Base-by-base conservation (phyloP, 441 rosid species). In the Adansonia grandidieri region DNA sequence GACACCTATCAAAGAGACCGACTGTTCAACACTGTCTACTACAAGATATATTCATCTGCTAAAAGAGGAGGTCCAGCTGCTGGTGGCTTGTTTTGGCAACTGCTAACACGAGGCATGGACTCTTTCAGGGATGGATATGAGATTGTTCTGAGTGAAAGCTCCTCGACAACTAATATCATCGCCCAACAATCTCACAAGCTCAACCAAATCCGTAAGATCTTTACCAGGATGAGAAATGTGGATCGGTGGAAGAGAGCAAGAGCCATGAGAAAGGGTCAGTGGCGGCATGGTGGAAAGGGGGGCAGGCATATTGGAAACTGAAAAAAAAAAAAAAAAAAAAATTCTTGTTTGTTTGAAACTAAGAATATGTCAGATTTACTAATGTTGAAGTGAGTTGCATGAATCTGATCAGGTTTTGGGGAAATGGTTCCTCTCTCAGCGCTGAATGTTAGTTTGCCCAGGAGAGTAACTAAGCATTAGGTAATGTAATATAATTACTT, bases 61-160 rank as follows among this genome's bases (percentile, higher is more conserved):
- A 87, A 84, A 82, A 62, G 84, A 75, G 91, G 90, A 8, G 95
- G 92, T 2, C 89, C 91, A 11, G 92, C 90, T 15, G 90, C 84
- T 0, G 95, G 92, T 53, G 87, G 95, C 82, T 81, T 89, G 82
- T 89, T 91, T 73, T 91, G 95, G 95, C 93, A 91, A 61, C 93
- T 91, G n/a, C 78, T 87, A 2, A 82, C 87, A 0, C 84, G 82
- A 74, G 93, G 87, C 54, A 86, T 89, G 92, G 90, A 86, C 69
- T 82, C 87, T 1, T 91, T 89, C 71, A 87, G 84, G 57, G 95
- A 91, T 75, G 93, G 95, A 2, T 91, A 89, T 17, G 95, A 88
- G 80, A 83, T 89, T 17, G 81, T 86, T 54, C 81, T 88, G 13
- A 79, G 84, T 77, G 84, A 92, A 79, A 79, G 82, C 82, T 82